Evolutionary conservation across 768 basidiomycete genomes (phyloP), one percentile per base, ranked within the genome.

Genomic region (Cystofilobasidium macerans): DNA sequence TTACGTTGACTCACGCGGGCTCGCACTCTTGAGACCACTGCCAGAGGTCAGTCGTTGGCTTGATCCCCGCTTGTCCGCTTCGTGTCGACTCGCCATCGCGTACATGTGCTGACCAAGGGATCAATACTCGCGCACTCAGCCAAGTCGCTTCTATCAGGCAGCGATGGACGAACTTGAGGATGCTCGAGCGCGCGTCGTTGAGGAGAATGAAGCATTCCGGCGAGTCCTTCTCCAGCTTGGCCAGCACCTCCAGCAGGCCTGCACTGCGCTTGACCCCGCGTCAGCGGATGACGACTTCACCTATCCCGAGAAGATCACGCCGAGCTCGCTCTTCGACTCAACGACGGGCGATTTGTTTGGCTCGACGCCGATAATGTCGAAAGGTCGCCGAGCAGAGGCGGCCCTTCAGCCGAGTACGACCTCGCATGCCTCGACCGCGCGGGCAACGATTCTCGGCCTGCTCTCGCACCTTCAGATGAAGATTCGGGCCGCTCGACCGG

Each of bases 141-240:
- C 83, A 1, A 79, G 80, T 59, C 80, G 79, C 14, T 81, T 82
- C 71, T 71, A 85, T 35, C 88, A 90, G 69, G 75, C 81, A 35
- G 84, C 87, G 8, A 78, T 90, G 38, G 84, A 85, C 56, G 82
- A 89, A 70, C 84, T 87, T 0, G 88, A 90, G 73, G 79, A 80
- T 59, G 82, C 86, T 0, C 79, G 86, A 43, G 77, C 77, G 28
- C 81, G 81, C 51, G 80, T 90, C 24, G 74, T 78, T 35, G 82
- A 84, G 42, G 87, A 91, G 73, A 88, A 86, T 61, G 72, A 80
- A 36, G 77, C 78, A 40, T 78, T 90, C 40, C 82, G 82, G 62
- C 81, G 80, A 35, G 75, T 88, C 32, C 73, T 87, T 4, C 72
- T 91, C 58, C 79, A 79, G 43, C 78, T 82, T 8, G 82, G 84